These are phyloP conservation scores for Daldinia eschscholtzii DNA, from an alignment of 2,329 filamentous ascomycete genomes.

Conservation along the genomic window DNA sequence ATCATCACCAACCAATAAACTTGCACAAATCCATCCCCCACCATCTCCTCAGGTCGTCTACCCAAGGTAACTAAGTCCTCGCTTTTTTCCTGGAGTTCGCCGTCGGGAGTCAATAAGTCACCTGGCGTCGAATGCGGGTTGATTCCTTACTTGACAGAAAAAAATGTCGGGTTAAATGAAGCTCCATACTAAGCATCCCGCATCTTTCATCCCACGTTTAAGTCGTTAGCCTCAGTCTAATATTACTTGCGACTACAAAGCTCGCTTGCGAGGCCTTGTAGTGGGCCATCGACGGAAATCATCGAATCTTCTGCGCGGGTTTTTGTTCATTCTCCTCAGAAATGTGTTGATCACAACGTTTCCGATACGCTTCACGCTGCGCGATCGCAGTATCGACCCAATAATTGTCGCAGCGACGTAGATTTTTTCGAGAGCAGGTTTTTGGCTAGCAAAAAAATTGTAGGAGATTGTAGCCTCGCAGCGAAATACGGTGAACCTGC, in stretches of 20 bases:
- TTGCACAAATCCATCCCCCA: constrained; percentile 38
- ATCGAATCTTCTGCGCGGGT: constrained; percentile 23
- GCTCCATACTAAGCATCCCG: constrained; percentile 20
- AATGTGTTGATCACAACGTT: constrained; percentile 35
- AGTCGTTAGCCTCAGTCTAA: constrained; percentile 29
- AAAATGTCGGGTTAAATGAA: constrained; percentile 25
- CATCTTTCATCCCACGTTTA: constrained; percentile 21
- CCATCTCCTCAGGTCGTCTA: constrained; percentile 31
- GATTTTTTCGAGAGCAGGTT: not conserved
- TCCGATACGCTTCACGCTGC: constrained; percentile 27
- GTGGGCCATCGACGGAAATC: constrained; percentile 25
- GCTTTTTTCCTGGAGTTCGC: constrained; percentile 31
- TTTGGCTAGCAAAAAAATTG: constrained; percentile 1
- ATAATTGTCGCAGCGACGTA: constrained; percentile 11
- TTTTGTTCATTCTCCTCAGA: constrained; percentile 28
- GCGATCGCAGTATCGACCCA: constrained; percentile 32
- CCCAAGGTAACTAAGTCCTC: constrained; percentile 13
- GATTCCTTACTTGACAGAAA: constrained; percentile 3
- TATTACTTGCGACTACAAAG: constrained; percentile 27
- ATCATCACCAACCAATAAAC: constrained; percentile 31
- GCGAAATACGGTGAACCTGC: constrained; percentile 14
- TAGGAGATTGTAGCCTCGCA: constrained; percentile 6
- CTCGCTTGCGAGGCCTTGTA: constrained; percentile 20
- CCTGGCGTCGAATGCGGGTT: constrained; percentile 30
- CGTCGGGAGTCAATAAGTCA: constrained; percentile 32